Evolutionary conservation across 176 grass and related monocot species (phyloP).

Genomic region (Lolium multiflorum): DNA sequence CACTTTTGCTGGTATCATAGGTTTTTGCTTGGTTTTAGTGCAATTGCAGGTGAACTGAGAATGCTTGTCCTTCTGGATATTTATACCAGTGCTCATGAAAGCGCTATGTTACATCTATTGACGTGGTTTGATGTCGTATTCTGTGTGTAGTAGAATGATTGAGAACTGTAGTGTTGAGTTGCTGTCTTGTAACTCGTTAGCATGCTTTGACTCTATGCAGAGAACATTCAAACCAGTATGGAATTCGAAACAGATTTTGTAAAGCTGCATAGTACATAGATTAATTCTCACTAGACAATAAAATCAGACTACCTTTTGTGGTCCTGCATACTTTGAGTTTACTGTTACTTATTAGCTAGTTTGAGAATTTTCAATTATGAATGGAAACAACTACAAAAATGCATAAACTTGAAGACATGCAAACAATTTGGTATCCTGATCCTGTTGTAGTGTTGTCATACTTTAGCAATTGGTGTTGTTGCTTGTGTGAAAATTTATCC

Average conservation of each 20-base stretch:
- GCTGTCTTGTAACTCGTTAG: neutral
- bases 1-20: slow-evolving; percentile 21
- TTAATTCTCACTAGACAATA: neutral
- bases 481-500: slow-evolving; percentile 34
- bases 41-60: slow-evolving; percentile 9
- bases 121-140: neutral
- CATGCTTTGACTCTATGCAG: neutral
- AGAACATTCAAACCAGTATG: slow-evolving; percentile 6
- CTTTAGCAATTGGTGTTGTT: slow-evolving; percentile 4
- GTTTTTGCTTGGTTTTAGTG: slow-evolving; percentile 19
- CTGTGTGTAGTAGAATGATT: neutral
- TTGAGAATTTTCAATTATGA: slow-evolving; percentile 11
- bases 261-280: neutral
- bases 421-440: neutral
- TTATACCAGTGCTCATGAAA: slow-evolving; percentile 26
- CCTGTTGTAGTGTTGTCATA: slow-evolving; percentile 19
- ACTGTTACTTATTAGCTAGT: slow-evolving; percentile 24
- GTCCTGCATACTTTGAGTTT: slow-evolving; percentile 4
- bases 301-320: slow-evolving; percentile 7
- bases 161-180: neutral
- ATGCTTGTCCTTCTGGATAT: slow-evolving; percentile 7
- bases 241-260: neutral
- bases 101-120: neutral
- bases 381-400: neutral
- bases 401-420: neutral